These are phyloP conservation scores for Vitis hybrid DNA, from an alignment of 177 flowering plant species.

Conservation along the genomic window DNA sequence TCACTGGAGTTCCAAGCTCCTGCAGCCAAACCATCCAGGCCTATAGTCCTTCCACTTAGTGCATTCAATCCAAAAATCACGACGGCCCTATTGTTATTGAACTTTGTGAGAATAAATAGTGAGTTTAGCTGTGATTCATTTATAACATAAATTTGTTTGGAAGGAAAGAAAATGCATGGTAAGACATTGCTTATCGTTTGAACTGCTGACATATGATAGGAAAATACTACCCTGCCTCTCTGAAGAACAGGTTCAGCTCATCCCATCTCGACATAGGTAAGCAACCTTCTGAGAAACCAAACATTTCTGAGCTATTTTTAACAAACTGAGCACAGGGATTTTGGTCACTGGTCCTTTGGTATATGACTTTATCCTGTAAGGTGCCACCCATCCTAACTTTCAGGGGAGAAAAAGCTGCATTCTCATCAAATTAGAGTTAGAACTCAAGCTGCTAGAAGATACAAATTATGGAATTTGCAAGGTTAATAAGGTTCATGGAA, in stretches of 20 bases:
- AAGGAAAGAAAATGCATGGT: background rate
- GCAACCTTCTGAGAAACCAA: constrained; percentile 42
- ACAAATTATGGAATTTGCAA: background rate
- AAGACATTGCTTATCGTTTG: no score
- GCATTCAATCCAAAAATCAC: constrained; percentile 46
- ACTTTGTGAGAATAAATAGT: background rate
- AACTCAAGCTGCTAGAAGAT: background rate
- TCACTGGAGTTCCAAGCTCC: constrained; percentile 42
- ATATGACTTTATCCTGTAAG: constrained; percentile 36
- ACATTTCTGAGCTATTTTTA: constrained; percentile 27
- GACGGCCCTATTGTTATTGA: constrained; percentile 20
- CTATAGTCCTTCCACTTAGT: constrained; percentile 27
- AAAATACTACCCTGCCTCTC: constrained; percentile 30
- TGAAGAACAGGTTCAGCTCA: constrained; percentile 35
- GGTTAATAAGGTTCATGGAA: background rate
- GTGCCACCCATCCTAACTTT: constrained; percentile 45
- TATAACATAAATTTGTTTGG: background rate
- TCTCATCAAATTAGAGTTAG: background rate
- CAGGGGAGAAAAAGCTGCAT: constrained; percentile 41
- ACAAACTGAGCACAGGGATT: constrained; percentile 26
- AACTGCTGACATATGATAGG: background rate
- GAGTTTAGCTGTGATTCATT: background rate
- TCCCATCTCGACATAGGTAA: constrained; percentile 44
- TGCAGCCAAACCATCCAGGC: constrained; percentile 20
- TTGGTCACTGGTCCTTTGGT: constrained; percentile 12